Base-by-base conservation (phyloP, 1,284 basidiomycete species). In the Boletus semigastroideus region DNA sequence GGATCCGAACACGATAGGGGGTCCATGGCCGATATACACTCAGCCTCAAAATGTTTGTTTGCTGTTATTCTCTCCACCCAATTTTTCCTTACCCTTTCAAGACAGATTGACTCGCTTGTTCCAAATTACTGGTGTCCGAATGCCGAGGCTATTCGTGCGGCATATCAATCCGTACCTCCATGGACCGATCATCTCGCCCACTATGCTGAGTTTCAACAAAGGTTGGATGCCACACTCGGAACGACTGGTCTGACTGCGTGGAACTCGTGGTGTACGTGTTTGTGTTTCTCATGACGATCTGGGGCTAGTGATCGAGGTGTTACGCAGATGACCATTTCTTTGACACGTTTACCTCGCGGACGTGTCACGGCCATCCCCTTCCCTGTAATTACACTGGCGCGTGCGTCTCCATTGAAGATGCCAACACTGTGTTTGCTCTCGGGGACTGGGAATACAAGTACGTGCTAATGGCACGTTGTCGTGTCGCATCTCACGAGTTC, bases 391-490 rank as follows among this genome's bases (percentile, higher is more conserved):
- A 71, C 4, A 72, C 70, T 4, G 75, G 75, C 3, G 63, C 59
- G 0, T 80, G 78, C 55, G 71, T 80, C 14, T 70, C 74, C 1
- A 68, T 70, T 36, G 68, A 67, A 34, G 78, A 80, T 49, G 79
- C 78, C 2, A 56, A 65, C 10, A 62, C 57, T 12, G 79, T 80
- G 5, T 76, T 76, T 55, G 67, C 65, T 19, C 58, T 67, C 14
- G 69, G 69, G 12, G 77, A 80, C 55, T 78, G 74, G 58, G 78
- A 80, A 57, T 80, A 80, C 66, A 74, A 80, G 78, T 78, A 43
- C 34, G 73, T 66, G 9, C 11, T 13, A 25, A 25, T 22, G 16
- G 27, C n/a, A 19, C 37, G 17, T 22, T 8, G 25, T 37, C n/a
- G 10, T 20, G 3, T 37, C 11, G 0, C 2, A 4, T 49, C 48